These are phyloP conservation scores for Solanum gracilifrons DNA, from an alignment of 257 asterid species.

Conservation along the genomic window DNA sequence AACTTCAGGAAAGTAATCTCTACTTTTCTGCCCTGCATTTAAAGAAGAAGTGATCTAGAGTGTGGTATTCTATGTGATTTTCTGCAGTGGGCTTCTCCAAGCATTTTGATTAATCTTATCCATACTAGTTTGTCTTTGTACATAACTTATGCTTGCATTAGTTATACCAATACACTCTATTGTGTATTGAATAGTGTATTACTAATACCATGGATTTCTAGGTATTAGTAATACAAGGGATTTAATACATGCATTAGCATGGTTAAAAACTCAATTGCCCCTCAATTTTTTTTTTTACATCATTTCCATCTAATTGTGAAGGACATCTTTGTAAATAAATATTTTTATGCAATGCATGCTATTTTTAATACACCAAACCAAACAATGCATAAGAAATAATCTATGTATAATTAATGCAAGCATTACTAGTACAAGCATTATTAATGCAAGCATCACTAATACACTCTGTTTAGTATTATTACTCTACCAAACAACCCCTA, in stretches of 20 bases:
- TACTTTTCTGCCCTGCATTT: not conserved
- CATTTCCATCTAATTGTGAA: not conserved
- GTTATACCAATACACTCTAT: not conserved
- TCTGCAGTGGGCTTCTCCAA: not conserved
- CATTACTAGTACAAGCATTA: not conserved
- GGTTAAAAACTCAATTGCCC: not conserved
- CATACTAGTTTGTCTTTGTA: not conserved
- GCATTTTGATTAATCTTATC: not conserved
- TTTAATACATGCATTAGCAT: not conserved
- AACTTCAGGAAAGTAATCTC: not conserved
- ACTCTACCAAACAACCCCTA: not conserved
- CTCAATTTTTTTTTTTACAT: not conserved
- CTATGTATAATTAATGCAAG: not conserved
- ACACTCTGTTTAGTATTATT: not conserved
- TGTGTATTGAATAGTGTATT: not conserved
- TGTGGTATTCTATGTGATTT: not conserved
- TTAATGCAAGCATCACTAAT: not conserved
- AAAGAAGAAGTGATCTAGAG: not conserved
- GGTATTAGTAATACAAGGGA: too few species aligned
- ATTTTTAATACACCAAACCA: not conserved
- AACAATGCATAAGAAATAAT: not conserved
- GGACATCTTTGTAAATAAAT: not conserved
- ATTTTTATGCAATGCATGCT: not conserved
- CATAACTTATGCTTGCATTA: not conserved
- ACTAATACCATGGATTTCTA: not conserved